Conservation (phyloP, 495 filamentous ascomycete species). For the Penicillium crystallinum region DNA sequence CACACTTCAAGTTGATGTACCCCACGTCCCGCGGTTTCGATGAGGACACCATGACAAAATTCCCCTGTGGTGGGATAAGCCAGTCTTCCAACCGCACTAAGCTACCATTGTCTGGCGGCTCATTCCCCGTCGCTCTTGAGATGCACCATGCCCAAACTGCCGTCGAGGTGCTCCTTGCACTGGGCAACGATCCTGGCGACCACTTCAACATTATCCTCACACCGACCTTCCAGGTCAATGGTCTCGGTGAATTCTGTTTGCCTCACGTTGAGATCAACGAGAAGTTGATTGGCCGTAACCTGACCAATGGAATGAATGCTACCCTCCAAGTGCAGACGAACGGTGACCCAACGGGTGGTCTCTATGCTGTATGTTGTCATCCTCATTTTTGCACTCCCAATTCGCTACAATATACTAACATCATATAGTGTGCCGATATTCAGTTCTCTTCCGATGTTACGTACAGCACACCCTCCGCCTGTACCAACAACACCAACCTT, state of each 20-base stretch:
- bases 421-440: slow-evolving; percentile 55
- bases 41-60: slow-evolving; percentile 41
- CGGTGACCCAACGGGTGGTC: slow-evolving; percentile 46
- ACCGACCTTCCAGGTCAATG: slow-evolving; percentile 44
- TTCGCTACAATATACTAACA: not conserved
- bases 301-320: slow-evolving; percentile 51
- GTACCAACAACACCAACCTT: slow-evolving; percentile 50
- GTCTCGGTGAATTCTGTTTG: slow-evolving; percentile 54
- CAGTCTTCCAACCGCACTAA: slow-evolving; percentile 46
- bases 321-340: slow-evolving; percentile 59
- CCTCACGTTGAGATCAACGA: slow-evolving; percentile 37
- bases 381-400: not conserved
- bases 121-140: slow-evolving; percentile 48
- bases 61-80: slow-evolving; percentile 55
- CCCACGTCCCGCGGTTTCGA: slow-evolving; percentile 52
- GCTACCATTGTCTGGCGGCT: slow-evolving; percentile 44
- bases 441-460: slow-evolving; percentile 41
- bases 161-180: slow-evolving; percentile 50
- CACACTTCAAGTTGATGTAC: slow-evolving; percentile 58
- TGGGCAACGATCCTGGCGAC: slow-evolving; percentile 47
- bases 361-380: slow-evolving; percentile 46
- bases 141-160: slow-evolving; percentile 52
- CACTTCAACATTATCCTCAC: slow-evolving; percentile 53
- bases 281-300: slow-evolving; percentile 26
- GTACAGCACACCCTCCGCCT: slow-evolving; percentile 32